These are phyloP conservation scores for Coniophora puteana DNA, from an alignment of 1,284 basidiomycete genomes.

Conservation along the genomic window DNA sequence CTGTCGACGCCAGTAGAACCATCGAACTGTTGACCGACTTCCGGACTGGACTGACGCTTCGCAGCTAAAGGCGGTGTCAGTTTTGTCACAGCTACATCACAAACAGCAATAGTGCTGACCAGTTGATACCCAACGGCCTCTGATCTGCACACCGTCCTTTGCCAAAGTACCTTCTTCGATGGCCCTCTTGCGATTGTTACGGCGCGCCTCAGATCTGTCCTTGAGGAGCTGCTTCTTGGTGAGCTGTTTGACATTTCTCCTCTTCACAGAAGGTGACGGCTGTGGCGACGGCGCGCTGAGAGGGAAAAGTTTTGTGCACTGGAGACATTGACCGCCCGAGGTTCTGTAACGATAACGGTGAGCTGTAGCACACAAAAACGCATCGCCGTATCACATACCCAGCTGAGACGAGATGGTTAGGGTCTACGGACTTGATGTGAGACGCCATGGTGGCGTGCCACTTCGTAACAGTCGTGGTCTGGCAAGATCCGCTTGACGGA, in stretches of 20 bases:
- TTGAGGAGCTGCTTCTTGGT: slow-evolving; percentile 42
- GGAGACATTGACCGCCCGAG: slow-evolving; percentile 54
- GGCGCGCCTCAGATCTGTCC: slow-evolving; percentile 41
- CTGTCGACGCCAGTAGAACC: slow-evolving; percentile 64
- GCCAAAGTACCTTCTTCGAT: slow-evolving; percentile 24
- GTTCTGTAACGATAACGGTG: slow-evolving; percentile 30
- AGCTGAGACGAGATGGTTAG: slow-evolving; percentile 61
- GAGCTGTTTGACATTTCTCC: slow-evolving; percentile 32
- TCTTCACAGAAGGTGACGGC: slow-evolving; percentile 33
- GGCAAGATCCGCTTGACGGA: slow-evolving; percentile 37
- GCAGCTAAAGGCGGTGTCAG: slow-evolving; percentile 36
- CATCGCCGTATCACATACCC: slow-evolving; percentile 38
- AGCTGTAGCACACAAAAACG: slow-evolving; percentile 1
- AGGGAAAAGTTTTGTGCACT: slow-evolving; percentile 56
- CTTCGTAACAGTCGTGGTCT: slow-evolving; percentile 44
- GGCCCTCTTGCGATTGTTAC: slow-evolving; percentile 29
- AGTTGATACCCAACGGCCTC: slow-evolving; percentile 58
- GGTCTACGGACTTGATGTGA: slow-evolving; percentile 47
- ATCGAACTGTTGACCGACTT: slow-evolving; percentile 48
- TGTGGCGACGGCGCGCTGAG: slow-evolving; percentile 28
- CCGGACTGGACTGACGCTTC: slow-evolving; percentile 37
- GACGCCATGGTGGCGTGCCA: slow-evolving; percentile 51
- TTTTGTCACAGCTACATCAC: slow-evolving; percentile 1
- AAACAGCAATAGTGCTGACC: slow-evolving; percentile 29
- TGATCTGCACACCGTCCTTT: slow-evolving; percentile 44